Base-by-base conservation (phyloP, 108 stramenopile genomes). In the Chaetoceros muelleri region DNA sequence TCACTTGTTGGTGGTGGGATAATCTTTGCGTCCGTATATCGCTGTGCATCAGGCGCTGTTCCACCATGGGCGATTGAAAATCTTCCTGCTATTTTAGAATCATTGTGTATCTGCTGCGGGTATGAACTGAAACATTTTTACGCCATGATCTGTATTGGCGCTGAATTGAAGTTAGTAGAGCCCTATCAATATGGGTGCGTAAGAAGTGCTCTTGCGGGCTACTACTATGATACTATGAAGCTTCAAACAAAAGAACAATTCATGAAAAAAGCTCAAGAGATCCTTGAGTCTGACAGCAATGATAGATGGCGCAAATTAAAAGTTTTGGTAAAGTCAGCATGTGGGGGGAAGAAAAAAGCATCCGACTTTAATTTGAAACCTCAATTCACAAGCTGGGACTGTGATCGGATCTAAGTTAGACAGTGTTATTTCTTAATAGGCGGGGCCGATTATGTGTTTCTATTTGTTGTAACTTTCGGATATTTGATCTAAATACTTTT, bases 11-110 rank as follows among this genome's bases (percentile, higher is more conserved):
- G 84, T 20, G 54, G 73, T 24, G 78, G 77, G 10, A 76, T 83
- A 24, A 71, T 90, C 44, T 62, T 60, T 10, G 83, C 83, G 24
- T 76, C 73, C 8, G 55, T 90, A 16, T 75, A 82, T 20, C 70
- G 89, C 45, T 79, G 74, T 1, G 69, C 70, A 18, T 79, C 84
- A 46, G 89, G 89, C 17, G 71, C 70, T 8, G 55, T 87, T 1
- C 85, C 89, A 8, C 89, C 89, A 17, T 90, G 89, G 89, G 79
- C 70, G 22, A 81, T 90, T 18, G 89, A 90, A 56, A 64, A 61
- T 46, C 58, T 81, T 22, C 89, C 85, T n/a, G 30, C 25, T 0
- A 21, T 84, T 16, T 84, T 73, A 24, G 57, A 62, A 2, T 61
- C 81, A 13, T 49, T 90, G 30, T 84, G 53, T 56, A 45, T 48